These are phyloP conservation scores for Claviceps purpurea DNA, from an alignment of 2,329 filamentous ascomycete genomes.

Conservation along the genomic window DNA sequence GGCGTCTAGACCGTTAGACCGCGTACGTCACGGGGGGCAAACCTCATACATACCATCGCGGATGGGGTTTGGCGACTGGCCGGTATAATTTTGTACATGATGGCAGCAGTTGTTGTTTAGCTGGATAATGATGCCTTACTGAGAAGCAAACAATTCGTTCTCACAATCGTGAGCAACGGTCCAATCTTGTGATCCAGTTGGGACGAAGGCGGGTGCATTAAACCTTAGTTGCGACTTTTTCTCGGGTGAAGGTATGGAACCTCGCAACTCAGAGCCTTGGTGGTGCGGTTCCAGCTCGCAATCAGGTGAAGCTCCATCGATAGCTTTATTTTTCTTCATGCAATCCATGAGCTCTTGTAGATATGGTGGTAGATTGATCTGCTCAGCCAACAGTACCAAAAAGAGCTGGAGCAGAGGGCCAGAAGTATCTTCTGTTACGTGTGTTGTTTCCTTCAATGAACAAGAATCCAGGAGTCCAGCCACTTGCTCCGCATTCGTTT, in stretches of 20 bases:
- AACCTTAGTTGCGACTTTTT: not conserved
- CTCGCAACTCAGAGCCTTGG: not conserved
- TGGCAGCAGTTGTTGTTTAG: not conserved
- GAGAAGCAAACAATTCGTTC: not conserved
- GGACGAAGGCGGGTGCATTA: not conserved
- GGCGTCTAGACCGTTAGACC: conserved; percentile 1
- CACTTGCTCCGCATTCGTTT: conserved; percentile 1
- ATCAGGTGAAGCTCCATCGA: not conserved
- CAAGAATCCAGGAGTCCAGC: conserved; percentile 2
- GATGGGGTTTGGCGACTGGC: not conserved
- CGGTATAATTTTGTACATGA: not conserved
- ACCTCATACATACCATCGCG: not conserved
- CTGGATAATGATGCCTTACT: not conserved
- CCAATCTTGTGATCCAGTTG: not conserved
- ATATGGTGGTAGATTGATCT: not conserved
- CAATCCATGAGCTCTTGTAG: not conserved
- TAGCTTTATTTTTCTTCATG: not conserved
- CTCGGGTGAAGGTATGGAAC: not conserved
- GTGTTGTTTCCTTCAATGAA: conserved; percentile 2
- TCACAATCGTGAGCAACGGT: not conserved
- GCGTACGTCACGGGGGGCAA: conserved; percentile 3
- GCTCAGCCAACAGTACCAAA: conserved; percentile 1
- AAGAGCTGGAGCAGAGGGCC: conserved; percentile 3
- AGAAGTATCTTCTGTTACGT: not conserved
- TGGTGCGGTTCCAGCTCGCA: not conserved